These are phyloP conservation scores for Obelidium mucronatum DNA, from an alignment of 192 early-diverging fungal genomes.

Conservation along the genomic window DNA sequence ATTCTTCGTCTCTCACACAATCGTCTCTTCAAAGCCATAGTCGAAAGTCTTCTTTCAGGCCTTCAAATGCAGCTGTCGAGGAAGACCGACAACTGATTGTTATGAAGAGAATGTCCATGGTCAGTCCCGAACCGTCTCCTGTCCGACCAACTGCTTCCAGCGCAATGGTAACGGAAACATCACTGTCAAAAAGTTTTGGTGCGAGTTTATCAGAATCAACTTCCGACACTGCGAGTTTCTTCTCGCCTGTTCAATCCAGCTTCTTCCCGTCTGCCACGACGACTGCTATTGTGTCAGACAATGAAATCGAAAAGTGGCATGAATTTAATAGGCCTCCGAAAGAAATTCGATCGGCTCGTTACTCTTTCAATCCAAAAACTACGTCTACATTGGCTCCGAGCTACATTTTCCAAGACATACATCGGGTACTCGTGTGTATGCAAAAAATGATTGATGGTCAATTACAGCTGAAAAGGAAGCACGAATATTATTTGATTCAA, in stretches of 20 bases:
- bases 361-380: conserved; percentile 55
- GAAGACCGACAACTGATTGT: conserved; percentile 36
- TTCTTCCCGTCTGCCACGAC: conserved; percentile 12
- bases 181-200: not conserved
- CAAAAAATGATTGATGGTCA: conserved; percentile 30
- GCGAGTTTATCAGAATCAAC: conserved; percentile 5
- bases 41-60: conserved; percentile 15
- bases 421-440: conserved; percentile 55
- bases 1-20: too few species aligned
- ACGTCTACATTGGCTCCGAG: conserved; percentile 55
- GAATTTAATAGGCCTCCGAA: conserved; percentile 60
- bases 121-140: conserved; percentile 36
- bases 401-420: conserved; percentile 67
- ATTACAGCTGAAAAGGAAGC: conserved; percentile 46
- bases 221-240: conserved; percentile 16
- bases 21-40: not conserved
- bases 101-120: conserved; percentile 55
- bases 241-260: not conserved
- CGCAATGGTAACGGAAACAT: not conserved
- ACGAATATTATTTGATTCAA: conserved; percentile 59
- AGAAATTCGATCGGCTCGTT: conserved; percentile 59
- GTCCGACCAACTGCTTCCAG: not conserved
- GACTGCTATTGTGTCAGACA: conserved; percentile 41
- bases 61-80: not conserved
- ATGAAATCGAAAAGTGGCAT: conserved; percentile 70